Evolutionary conservation across 495 filamentous ascomycete species (phyloP).

Genomic region (Tuber brumale): DNA sequence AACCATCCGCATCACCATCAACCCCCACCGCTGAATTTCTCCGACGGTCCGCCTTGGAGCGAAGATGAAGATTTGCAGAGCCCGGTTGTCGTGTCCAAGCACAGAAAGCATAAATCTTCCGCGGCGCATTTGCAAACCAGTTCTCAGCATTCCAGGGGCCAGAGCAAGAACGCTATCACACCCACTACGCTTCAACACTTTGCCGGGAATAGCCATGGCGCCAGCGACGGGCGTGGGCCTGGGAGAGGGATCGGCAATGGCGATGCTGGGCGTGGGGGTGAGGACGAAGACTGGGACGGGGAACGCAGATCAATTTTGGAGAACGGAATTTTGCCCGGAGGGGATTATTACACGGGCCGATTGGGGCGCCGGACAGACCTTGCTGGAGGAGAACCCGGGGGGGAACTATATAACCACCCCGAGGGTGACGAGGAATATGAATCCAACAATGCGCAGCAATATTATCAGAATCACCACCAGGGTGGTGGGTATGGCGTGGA

Average conservation of each 20-base stretch:
- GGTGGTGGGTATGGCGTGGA: slow-evolving; percentile 41
- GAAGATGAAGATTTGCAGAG: slow-evolving; percentile 95
- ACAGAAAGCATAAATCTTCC: slow-evolving; percentile 77
- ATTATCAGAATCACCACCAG: slow-evolving; percentile 21
- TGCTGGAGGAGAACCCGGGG: slow-evolving; percentile 39
- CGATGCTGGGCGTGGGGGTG: slow-evolving; percentile 11
- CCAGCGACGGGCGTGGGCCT: background rate
- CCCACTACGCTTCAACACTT: slow-evolving; percentile 35
- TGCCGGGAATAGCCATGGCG: slow-evolving; percentile 11
- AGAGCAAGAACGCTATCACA: slow-evolving; percentile 35
- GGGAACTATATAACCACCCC: slow-evolving; percentile 39
- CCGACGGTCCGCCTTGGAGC: slow-evolving; percentile 90
- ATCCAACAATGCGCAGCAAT: slow-evolving; percentile 28
- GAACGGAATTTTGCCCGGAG: slow-evolving; percentile 37
- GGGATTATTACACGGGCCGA: slow-evolving; percentile 39
- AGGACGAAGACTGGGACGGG: slow-evolving; percentile 30
- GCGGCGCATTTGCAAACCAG: slow-evolving; percentile 44
- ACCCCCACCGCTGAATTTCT: slow-evolving; percentile 77
- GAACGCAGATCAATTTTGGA: slow-evolving; percentile 35
- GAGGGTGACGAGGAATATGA: slow-evolving; percentile 33
- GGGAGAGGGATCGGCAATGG: background rate
- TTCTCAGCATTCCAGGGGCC: slow-evolving; percentile 28
- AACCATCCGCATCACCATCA: slow-evolving; percentile 50
- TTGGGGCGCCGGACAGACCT: slow-evolving; percentile 38
- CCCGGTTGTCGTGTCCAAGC: slow-evolving; percentile 65